phyloP scores from a whole-genome alignment of 495 filamentous ascomycete genomes.

The Xylaria scruposa region DNA sequence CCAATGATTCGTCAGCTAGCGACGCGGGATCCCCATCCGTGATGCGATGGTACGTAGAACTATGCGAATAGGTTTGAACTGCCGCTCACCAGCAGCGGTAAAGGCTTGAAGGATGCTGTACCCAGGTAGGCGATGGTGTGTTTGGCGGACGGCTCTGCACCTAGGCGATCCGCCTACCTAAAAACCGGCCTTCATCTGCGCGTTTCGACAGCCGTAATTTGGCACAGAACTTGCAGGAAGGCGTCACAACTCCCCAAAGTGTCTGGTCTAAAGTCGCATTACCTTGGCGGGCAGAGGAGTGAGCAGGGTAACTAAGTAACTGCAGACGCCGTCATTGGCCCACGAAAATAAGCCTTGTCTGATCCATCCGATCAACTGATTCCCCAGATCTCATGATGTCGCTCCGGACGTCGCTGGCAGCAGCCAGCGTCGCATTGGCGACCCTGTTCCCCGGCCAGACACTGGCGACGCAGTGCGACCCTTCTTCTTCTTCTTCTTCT shows the following conservation, averaged over 20 bases:
- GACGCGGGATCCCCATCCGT: constrained; percentile 17
- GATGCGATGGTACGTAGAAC: background rate
- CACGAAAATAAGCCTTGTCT: constrained; percentile 4
- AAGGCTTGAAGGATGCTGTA: constrained; percentile 10
- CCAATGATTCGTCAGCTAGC: constrained; percentile 12
- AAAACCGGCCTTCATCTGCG: background rate
- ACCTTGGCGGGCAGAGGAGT: background rate
- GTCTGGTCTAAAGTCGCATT: background rate
- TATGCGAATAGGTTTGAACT: background rate
- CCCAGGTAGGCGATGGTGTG: background rate
- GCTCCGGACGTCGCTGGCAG: constrained; percentile 8
- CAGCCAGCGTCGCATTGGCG: constrained; percentile 24
- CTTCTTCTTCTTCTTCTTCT: background rate
- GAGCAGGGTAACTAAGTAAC: background rate
- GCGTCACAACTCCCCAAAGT: background rate
- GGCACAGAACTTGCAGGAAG: background rate
- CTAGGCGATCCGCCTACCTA: background rate
- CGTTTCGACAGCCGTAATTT: background rate
- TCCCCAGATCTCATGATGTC: constrained; percentile 14
- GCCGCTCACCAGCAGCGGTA: constrained; percentile 12
- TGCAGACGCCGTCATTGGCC: background rate
- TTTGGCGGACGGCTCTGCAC: constrained; percentile 2
- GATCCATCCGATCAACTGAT: constrained; percentile 17
- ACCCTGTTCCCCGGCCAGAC: constrained; percentile 12
- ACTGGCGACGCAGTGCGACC: constrained; percentile 10